Conservation (phyloP, 2,329 filamentous ascomycete species). For the Colletotrichum chlorophyti region DNA sequence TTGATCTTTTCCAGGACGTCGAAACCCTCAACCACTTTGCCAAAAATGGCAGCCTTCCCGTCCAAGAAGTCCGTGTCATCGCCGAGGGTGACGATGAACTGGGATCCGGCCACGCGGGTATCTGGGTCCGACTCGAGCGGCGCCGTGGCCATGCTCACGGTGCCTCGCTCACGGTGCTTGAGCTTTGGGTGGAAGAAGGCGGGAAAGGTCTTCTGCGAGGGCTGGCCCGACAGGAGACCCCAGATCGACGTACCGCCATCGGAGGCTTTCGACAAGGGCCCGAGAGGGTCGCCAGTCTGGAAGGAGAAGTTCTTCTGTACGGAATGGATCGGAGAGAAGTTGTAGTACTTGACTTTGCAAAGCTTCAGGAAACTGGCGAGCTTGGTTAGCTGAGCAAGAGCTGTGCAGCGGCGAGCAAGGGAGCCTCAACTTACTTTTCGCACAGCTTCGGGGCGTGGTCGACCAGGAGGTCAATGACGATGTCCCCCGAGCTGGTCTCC, state of each 20-base stretch:
- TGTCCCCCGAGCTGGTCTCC: slow-evolving; percentile 91
- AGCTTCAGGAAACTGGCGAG: slow-evolving; percentile 90
- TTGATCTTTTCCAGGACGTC: slow-evolving; percentile 95
- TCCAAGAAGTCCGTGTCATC: slow-evolving; percentile 91
- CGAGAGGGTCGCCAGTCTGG: slow-evolving; percentile 93
- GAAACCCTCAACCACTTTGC: slow-evolving; percentile 94
- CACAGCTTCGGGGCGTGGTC: slow-evolving; percentile 91
- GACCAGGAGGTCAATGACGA: slow-evolving; percentile 91
- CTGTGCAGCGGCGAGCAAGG: neutral
- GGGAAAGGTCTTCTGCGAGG: slow-evolving; percentile 77
- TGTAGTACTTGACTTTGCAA: slow-evolving; percentile 99
- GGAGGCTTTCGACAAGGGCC: slow-evolving; percentile 81
- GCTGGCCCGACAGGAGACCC: slow-evolving; percentile 74
- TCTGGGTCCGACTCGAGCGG: slow-evolving; percentile 79
- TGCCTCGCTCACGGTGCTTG: slow-evolving; percentile 88
- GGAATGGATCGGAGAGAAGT: slow-evolving; percentile 90
- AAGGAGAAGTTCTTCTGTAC: slow-evolving; percentile 96
- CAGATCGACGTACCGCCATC: slow-evolving; percentile 95
- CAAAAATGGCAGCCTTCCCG: slow-evolving; percentile 93
- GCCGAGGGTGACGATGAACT: slow-evolving; percentile 92
- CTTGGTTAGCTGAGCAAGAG: slow-evolving; percentile 55
- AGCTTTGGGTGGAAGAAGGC: slow-evolving; percentile 87
- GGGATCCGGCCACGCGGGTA: slow-evolving; percentile 81
- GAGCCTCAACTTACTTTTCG: slow-evolving; percentile 78
- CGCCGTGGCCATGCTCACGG: slow-evolving; percentile 96